Base-by-base conservation (phyloP, 2,329 filamentous ascomycete species). In the Xylariales sp. region DNA sequence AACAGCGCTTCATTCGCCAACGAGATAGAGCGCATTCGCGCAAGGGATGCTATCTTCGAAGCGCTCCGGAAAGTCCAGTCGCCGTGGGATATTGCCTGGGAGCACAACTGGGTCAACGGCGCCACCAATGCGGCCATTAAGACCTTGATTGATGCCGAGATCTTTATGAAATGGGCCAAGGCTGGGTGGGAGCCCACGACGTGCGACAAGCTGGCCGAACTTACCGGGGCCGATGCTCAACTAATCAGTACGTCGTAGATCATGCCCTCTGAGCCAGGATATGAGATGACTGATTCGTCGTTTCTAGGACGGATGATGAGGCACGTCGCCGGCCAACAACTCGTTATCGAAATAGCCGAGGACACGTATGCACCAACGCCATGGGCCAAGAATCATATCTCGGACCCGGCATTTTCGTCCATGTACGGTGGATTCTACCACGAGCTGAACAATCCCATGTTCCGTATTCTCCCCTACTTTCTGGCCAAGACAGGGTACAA, bases 11-110 rank as follows among this genome's bases (percentile, higher is more conserved):
- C n/a, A n/a, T n/a, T n/a, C n/a, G n/a, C n/a, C n/a, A n/a, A n/a
- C n/a, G n/a, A n/a, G n/a, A n/a, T n/a, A n/a, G n/a, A n/a, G n/a
- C n/a, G n/a, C n/a, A n/a, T n/a, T n/a, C n/a, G n/a, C n/a, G n/a
- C n/a, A n/a, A n/a, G n/a, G n/a, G n/a, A n/a, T n/a, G n/a, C n/a
- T n/a, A n/a, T n/a, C n/a, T n/a, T n/a, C n/a, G n/a, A n/a, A n/a
- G 52, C 62, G 4, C 42, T 65, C 27, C 30, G 39, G 7, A 44
- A 48, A 45, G 39, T 56, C 21, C 46, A 48, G 40, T 57, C 53
- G 17, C 63, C 61, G 0, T 66, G 61, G 59, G 61, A 65, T 34
- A 56, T 59, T 7, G 57, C 57, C 3, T 64, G 61, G 57, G 57
- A 63, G 14, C 61, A 65, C 18, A 54, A 51, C 20, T 61, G 62